Conservation (phyloP, 768 basidiomycete species). For the Pleurotus platypus region DNA sequence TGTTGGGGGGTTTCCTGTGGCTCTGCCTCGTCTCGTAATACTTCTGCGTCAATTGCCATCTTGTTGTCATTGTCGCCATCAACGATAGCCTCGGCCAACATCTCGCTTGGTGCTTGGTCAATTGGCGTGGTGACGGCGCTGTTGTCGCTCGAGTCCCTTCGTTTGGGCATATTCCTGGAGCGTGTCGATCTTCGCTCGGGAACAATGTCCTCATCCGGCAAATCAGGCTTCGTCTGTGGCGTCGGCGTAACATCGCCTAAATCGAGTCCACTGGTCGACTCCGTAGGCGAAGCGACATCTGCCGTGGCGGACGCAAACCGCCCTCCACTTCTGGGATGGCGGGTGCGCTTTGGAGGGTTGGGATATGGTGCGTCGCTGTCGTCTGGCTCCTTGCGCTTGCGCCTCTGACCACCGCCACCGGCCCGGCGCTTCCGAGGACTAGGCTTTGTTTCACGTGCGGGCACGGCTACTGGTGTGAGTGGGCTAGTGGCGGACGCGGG, state of each 20-base stretch:
- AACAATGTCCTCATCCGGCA: constrained; percentile 28
- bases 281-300: constrained; percentile 41
- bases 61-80: too few relatives aligned
- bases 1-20: too few relatives aligned
- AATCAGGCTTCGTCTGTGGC: constrained; percentile 27
- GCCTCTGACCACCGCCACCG: constrained; percentile 43
- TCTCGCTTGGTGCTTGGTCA: too few relatives aligned
- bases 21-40: too few relatives aligned
- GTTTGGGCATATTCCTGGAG: constrained; percentile 33
- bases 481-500: constrained; percentile 15
- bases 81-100: too few relatives aligned
- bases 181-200: constrained; percentile 46
- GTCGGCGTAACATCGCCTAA: constrained; percentile 19
- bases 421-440: constrained; percentile 50
- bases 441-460: constrained; percentile 31
- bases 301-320: constrained; percentile 8
- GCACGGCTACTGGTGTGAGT: constrained; percentile 29
- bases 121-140: too few relatives aligned
- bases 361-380: constrained; percentile 61
- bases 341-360: constrained; percentile 59
- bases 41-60: too few relatives aligned
- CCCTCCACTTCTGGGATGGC: constrained; percentile 43
- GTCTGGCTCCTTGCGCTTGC: constrained; percentile 57
- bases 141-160: constrained; percentile 42
- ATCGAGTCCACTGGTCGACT: constrained; percentile 13